phyloP scores from a whole-genome alignment of 352 stramenopile genomes.

The Blastocystis sp. region DNA sequence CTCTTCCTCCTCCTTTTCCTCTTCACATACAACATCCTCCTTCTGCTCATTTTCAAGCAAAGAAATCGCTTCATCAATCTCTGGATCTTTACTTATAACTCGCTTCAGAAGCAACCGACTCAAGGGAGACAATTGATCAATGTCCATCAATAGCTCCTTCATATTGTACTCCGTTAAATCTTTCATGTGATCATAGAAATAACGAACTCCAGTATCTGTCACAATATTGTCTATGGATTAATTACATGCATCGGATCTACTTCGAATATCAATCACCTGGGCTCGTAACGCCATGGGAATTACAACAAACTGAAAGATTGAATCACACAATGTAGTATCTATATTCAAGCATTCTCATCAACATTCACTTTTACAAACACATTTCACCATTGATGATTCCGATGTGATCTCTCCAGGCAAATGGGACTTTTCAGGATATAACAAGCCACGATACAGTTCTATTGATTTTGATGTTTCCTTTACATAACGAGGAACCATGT shows the following conservation, averaged over 20 bases:
- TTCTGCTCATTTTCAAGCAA: not conserved
- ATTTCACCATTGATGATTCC: not conserved
- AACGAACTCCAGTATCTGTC: not conserved
- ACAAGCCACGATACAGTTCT: not conserved
- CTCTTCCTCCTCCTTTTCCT: not conserved
- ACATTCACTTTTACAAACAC: not conserved
- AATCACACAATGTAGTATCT: not conserved
- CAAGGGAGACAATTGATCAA: not conserved
- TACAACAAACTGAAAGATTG: not conserved
- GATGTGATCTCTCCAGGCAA: not conserved
- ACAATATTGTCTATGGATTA: conserved; percentile 15
- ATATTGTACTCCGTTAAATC: not conserved
- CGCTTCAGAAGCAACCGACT: not conserved
- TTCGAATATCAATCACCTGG: not conserved
- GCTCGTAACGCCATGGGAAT: not conserved
- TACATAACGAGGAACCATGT: not conserved
- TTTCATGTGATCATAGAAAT: conserved; percentile 4
- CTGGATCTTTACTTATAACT: not conserved
- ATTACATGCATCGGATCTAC: not conserved
- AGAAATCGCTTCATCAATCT: not conserved
- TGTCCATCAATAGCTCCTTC: not conserved
- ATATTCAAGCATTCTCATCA: not conserved
- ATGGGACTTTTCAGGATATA: not conserved
- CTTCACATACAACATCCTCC: too few relatives aligned
- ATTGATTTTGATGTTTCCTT: not conserved